Conservation (phyloP, 1,284 basidiomycete genomes). For the Tetrapyrgos nigripes region DNA sequence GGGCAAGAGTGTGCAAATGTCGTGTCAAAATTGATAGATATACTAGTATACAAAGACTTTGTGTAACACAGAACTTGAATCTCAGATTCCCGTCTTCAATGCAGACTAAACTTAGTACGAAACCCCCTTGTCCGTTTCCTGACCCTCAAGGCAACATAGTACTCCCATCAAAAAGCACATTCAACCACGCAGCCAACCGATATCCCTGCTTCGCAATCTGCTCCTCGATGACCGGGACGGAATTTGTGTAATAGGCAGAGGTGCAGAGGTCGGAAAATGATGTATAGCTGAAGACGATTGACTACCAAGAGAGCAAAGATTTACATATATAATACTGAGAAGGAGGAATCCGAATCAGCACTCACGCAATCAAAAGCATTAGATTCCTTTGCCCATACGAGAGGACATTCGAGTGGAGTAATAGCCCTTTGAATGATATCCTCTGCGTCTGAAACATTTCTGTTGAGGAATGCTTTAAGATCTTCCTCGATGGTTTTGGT, state of each 20-base stretch:
- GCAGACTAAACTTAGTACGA: no score
- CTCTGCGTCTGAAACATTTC: not conserved
- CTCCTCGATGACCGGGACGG: conserved; percentile 56
- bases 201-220: conserved; percentile 64
- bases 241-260: conserved; percentile 50
- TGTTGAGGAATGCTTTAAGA: conserved; percentile 34
- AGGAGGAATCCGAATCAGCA: conserved; percentile 13
- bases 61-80: no score
- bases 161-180: conserved; percentile 52
- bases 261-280: conserved; percentile 54
- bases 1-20: no score
- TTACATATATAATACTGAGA: conserved; percentile 3
- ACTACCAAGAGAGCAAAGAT: conserved; percentile 37
- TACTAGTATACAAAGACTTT: no score
- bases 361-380: conserved; percentile 60
- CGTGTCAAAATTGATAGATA: no score
- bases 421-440: conserved; percentile 30
- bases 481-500: conserved; percentile 36
- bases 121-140: no score
- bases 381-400: conserved; percentile 57
- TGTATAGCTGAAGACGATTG: conserved; percentile 53
- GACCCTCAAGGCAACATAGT: conserved; percentile 20
- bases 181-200: conserved; percentile 61
- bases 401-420: conserved; percentile 51
- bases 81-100: no score